Evolutionary conservation across 371 early-diverging fungal species (phyloP), one percentile per base, ranked within the genome.

Genomic region (Blakeslea trispora): DNA sequence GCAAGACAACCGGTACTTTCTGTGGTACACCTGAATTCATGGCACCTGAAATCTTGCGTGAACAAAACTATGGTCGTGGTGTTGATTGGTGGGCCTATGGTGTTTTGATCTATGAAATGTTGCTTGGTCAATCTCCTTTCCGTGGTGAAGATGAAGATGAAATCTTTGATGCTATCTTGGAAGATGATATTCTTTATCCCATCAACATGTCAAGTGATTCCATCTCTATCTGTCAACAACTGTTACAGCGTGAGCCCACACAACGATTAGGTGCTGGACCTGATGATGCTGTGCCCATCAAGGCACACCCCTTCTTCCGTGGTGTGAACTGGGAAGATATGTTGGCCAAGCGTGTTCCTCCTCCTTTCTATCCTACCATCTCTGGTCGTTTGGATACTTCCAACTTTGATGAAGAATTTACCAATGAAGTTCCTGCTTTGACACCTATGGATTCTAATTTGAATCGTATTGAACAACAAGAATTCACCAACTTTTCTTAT

Each of bases 51-150:
- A 82, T 95, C 18, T 77, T 97, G 39, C 61, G 82, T 13, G 91
- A 89, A 44, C 81, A 86, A 34, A 90, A 89, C 32, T 95, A 96
- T 67, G 92, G 91, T 22, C 88, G 89, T 44, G 77, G 81, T n/a
- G 93, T 92, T 8, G 98, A 97, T 70, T 93, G 94, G 91, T 97
- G 98, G 98, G 89, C 93, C 5, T 82, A 92, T 40, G 98, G 95
- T 49, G 91, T 95, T 19, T 79, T 95, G 53, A 81, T 95, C 31
- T 95, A 92, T 78, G 98, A 99, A 77, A 95, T 99, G 96, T 74
- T 97, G 50, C 77, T 94, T 37, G 97, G 98, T 39, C 93, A 84
- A 74, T 85, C 92, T 11, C 99, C 99, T 45, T 98, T 98, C 86
- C 82, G 85, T 43, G 97, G 98, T 52, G 92, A 93, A 45, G 93